Base-by-base conservation (phyloP, 2,329 filamentous ascomycete genomes). In the Neonectria magnoliae region DNA sequence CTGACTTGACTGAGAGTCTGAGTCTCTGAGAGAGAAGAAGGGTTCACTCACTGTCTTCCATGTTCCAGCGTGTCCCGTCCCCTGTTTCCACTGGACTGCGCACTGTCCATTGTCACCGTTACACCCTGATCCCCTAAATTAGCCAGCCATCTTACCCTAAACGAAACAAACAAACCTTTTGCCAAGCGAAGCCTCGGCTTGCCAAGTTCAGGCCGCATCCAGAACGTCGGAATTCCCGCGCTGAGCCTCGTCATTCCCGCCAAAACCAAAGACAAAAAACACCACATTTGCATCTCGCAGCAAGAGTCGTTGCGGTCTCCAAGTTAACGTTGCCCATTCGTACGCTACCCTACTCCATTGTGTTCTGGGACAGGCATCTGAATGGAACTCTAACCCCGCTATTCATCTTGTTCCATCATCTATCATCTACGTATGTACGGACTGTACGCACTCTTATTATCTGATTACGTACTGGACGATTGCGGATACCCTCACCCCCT, bases 161-260 rank as follows among this genome's bases (percentile, higher is more conserved):
- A 25, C 6, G 25, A 25, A 25, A 25, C 25, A 33, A 33, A 33
- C 31, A 33, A 48, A 4, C 42, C 44, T 5, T 8, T 18, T 42
- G 29, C 45, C 45, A 51, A 44, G 33, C 33, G 36, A 50, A 64
- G 13, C 71, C 71, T 73, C 71, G 71, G 71, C 71, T 71, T 72
- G 65, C 50, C 68, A 59, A 27, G 53, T 62, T 67, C 41, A 16
- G 57, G 59, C 25, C 56, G 44, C 22, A 45, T 27, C 53, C 47
- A 69, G 67, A 63, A 64, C 62, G 38, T 67, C 61, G 68, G 65
- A 65, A 68, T 60, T 64, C 64, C 53, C 51, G 20, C 52, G 36
- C 45, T 60, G 47, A 25, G n/a, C 47, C 48, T 42, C n/a, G 31
- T 31, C 59, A 53, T 60, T 47, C 60, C 52, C 65, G 33, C 42